Evolutionary conservation across 1,284 basidiomycete species (phyloP).

Genomic region (Clitocybe nebularis): DNA sequence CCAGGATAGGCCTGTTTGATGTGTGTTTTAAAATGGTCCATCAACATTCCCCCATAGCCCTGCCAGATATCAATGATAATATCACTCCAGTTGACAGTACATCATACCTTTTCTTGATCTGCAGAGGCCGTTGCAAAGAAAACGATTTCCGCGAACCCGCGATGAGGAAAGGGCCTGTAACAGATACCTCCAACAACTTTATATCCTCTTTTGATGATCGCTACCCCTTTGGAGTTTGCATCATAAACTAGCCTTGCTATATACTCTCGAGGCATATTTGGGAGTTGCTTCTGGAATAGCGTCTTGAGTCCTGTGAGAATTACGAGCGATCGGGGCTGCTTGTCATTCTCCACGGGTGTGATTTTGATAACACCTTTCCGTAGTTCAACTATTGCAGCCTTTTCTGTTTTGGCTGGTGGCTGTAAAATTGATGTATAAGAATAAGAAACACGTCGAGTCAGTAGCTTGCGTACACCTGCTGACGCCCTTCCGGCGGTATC

Average conservation of each 20-base stretch:
- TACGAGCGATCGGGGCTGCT: constrained; percentile 71
- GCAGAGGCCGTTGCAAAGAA: constrained; percentile 98
- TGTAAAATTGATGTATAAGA: constrained; percentile 21
- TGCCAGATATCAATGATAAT: constrained; percentile 27
- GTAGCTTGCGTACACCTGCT: constrained; percentile 37
- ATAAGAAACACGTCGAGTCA: not conserved
- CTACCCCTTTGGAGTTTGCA: constrained; percentile 86
- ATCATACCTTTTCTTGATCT: constrained; percentile 90
- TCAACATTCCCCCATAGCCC: constrained; percentile 98
- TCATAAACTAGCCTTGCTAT: constrained; percentile 96
- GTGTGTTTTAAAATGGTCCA: constrained; percentile 98
- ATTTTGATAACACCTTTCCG: constrained; percentile 84
- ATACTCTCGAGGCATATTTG: constrained; percentile 99
- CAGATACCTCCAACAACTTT: constrained; percentile 99
- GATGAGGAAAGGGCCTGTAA: constrained; percentile 92
- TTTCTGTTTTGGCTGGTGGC: constrained; percentile 59
- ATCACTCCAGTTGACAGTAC: not conserved
- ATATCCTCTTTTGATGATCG: constrained; percentile 93
- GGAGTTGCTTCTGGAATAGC: constrained; percentile 95
- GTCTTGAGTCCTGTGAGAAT: constrained; percentile 94
- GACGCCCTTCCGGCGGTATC: constrained; percentile 55
- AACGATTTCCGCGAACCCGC: constrained; percentile 97
- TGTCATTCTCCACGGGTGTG: constrained; percentile 83
- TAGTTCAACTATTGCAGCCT: constrained; percentile 82
- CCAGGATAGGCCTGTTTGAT: constrained; percentile 75